phyloP scores from a whole-genome alignment of 495 filamentous ascomycete genomes.

The Penicillium subrubescens region DNA sequence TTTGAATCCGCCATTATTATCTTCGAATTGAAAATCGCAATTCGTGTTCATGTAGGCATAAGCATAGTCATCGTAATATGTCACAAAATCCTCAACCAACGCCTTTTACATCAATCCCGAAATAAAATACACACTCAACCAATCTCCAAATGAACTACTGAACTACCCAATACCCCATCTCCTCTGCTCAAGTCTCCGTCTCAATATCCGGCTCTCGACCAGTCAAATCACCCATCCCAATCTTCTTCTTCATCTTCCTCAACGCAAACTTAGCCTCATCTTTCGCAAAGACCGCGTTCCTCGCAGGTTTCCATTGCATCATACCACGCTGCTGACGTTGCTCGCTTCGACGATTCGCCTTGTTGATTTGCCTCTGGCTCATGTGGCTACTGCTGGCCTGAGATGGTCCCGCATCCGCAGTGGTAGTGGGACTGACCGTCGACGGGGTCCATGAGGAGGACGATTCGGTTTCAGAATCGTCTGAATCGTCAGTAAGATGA shows the following conservation, averaged over 20 bases:
- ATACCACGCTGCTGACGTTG: conserved; percentile 54
- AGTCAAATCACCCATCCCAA: conserved; percentile 47
- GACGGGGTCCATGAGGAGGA: conserved; percentile 21
- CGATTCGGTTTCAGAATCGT: conserved; percentile 14
- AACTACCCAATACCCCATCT: background rate
- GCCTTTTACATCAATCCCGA: background rate
- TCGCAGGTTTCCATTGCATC: conserved; percentile 59
- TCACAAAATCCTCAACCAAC: background rate
- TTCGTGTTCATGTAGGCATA: background rate
- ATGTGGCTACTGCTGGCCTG: conserved; percentile 17
- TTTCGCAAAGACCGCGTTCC: conserved; percentile 53
- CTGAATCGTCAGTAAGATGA: conserved; percentile 13
- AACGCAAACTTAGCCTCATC: conserved; percentile 54
- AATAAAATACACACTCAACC: background rate
- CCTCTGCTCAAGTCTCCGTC: conserved; percentile 46
- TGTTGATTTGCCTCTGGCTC: conserved; percentile 27
- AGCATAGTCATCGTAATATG: background rate
- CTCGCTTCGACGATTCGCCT: conserved; percentile 49
- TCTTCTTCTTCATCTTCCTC: conserved; percentile 48
- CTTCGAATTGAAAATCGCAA: too few relatives aligned
- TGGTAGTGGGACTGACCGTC: conserved; percentile 14
- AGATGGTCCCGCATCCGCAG: conserved; percentile 15
- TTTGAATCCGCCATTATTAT: too few relatives aligned
- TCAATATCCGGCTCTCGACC: conserved; percentile 56
- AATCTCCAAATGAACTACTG: background rate